Base-by-base conservation (phyloP, 1,284 basidiomycete genomes). In the Stygiomarasmius scandens region DNA sequence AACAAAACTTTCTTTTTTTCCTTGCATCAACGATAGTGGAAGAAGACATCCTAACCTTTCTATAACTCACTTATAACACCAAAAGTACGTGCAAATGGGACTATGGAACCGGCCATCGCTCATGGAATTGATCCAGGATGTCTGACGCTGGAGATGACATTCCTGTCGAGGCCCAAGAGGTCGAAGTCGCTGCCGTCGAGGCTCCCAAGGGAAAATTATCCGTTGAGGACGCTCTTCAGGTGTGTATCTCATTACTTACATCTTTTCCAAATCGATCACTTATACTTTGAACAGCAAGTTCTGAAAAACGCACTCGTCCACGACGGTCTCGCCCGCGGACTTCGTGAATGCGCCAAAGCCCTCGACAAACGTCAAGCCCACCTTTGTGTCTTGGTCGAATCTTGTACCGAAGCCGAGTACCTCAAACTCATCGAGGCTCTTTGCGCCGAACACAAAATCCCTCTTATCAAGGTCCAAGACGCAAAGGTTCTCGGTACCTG, bases 341-440 rank as follows among this genome's bases (percentile, higher is more conserved):
- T 99, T 64, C 93, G 96, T 68, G 96, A 99, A 84, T 92, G 88
- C 72, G 92, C 96, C 73, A 99, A 99, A 85, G 95, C 96, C 61
- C 86, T 99, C 65, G 96, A 99, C 87, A 96, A 96, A 82, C 92
- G 95, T 70, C 93, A 97, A 85, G 96, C 96, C 59, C 96, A 98
- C 79, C 86, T 99, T 60, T 98, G 96, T 80, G 96, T 99, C 63
- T 91, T 99, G 72, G 95, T 98, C 75, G 96, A 99, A 88, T 95
- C 95, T 61, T 97, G 95, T 85, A 96, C 92, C 61, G 96, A 98
- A 83, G 93, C 95, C 69, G 96, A 98, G 81, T 98, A 99, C 87
- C 92, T 98, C 86, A 98, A 98, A 85, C 93, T 99, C 82, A 97
- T 98, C 68, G 96, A 98, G 82, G 96, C 96, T 55, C 93, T 98